Percentiles rank a stretch among this genome's conserved stretches.
phyloP scores from a whole-genome alignment of 768 basidiomycete species.

The Rhizopogon vesiculosus region DNA sequence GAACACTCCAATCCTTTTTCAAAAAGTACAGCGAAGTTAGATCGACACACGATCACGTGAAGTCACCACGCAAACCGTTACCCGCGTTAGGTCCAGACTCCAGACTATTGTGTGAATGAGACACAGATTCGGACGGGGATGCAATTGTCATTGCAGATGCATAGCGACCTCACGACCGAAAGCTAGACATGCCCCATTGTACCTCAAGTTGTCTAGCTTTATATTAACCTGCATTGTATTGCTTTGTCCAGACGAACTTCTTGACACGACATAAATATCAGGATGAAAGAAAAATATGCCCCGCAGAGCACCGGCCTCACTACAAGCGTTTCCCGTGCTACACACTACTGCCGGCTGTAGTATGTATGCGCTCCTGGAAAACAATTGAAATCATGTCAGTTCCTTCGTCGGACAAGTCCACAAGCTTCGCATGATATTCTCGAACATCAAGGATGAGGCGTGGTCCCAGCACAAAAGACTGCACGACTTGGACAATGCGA shows the following conservation, averaged over 20 bases:
- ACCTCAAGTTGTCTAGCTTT: too few species aligned
- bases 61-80: not conserved
- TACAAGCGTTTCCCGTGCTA: not conserved
- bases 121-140: too few species aligned
- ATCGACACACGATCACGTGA: constrained; percentile 1
- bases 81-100: too few species aligned
- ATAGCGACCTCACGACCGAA: too few species aligned
- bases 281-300: not conserved
- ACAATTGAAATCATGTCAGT: not conserved
- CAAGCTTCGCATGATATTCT: not conserved
- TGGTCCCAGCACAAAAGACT: not conserved
- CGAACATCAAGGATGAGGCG: not conserved
- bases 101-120: too few species aligned
- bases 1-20: constrained; percentile 13
- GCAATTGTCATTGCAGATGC: too few species aligned
- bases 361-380: not conserved
- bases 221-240: too few species aligned
- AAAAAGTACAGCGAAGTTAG: not conserved
- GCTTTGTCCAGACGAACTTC: too few species aligned
- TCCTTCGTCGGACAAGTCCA: not conserved
- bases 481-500: not conserved
- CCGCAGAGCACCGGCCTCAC: not conserved
- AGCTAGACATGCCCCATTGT: too few species aligned
- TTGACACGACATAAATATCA: too few species aligned
- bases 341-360: not conserved